Evolutionary conservation across 805 yeast genomes (phyloP), one percentile per base, ranked within the genome.

Genomic region (Sugiyamaella mastotermitis): DNA sequence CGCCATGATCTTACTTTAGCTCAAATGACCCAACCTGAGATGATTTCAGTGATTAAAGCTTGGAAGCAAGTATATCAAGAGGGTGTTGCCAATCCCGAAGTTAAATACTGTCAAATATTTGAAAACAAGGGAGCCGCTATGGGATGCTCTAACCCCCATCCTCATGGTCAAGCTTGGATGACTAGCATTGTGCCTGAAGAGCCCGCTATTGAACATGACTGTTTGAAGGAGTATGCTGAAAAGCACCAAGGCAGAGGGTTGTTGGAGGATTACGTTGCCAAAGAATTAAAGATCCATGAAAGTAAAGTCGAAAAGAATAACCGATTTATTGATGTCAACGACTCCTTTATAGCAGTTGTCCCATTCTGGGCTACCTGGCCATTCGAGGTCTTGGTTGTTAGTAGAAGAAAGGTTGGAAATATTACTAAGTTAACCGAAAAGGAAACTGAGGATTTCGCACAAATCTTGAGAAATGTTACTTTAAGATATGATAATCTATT

Each of bases 351-450:
- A 16, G 83, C 72, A 4, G 75, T 81, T 8, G 86, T 81, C 14
- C 88, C 88, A 38, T 81, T 76, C 55, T 81, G 90, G 90, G 88
- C 87, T 4, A 67, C 76, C 24, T 81, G 88, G 88, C 90, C 90
- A 11, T 81, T 80, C 55, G 87, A 81, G 59, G 76, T 84, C 4
- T 60, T 81, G 61, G 61, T 81, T 23, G 58, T 80, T 4, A 55
- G 84, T n/a, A 75, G 75, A 51, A 57, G 62, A 10, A 78, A 77
- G 41, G 60, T 77, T 36, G 58, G 69, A 17, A 71, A 77, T 9
- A 55, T 79, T 10, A 61, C 59, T 28, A 70, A 71, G 20, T 70
- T 79, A 47, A 60, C 58, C 20, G 65, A 60, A 4, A 56, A 60
- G 41, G 74, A 80, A 45, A 68, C 65, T 40, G 14, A 28, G 3